phyloP scores from a whole-genome alignment of 1,284 basidiomycete species.

The Vanrija sp. region DNA sequence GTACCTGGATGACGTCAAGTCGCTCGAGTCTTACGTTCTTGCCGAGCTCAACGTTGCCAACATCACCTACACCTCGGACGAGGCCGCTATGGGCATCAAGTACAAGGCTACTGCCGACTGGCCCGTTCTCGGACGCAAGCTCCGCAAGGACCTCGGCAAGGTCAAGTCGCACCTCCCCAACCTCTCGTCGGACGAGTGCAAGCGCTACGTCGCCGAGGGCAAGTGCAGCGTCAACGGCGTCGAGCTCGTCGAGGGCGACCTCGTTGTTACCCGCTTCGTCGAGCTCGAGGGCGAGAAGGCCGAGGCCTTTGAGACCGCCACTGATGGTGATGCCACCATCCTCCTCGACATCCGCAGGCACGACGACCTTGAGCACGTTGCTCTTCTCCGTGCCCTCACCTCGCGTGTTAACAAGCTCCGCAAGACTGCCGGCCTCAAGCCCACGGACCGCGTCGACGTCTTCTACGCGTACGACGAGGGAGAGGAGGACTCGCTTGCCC shows the following conservation, averaged over 20 bases:
- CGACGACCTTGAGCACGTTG: slow-evolving; percentile 81
- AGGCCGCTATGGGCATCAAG: slow-evolving; percentile 77
- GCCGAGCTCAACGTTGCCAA: slow-evolving; percentile 95
- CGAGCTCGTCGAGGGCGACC: slow-evolving; percentile 80
- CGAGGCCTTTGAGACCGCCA: slow-evolving; percentile 72
- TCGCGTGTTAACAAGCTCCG: slow-evolving; percentile 94
- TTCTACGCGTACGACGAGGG: slow-evolving; percentile 79
- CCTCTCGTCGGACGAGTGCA: slow-evolving; percentile 78
- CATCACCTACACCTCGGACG: slow-evolving; percentile 83
- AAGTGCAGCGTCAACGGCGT: slow-evolving; percentile 86
- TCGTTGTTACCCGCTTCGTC: slow-evolving; percentile 86
- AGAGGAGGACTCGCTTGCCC: slow-evolving; percentile 61
- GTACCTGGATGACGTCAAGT: slow-evolving; percentile 82
- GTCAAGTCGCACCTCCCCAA: slow-evolving; percentile 84
- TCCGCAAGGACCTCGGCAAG: slow-evolving; percentile 86
- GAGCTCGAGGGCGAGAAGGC: slow-evolving; percentile 56
- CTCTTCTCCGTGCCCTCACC: slow-evolving; percentile 82
- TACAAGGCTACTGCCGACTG: slow-evolving; percentile 94
- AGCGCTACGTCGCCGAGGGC: slow-evolving; percentile 69
- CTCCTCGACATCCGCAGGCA: slow-evolving; percentile 85
- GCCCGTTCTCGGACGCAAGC: slow-evolving; percentile 87
- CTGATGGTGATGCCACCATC: slow-evolving; percentile 92
- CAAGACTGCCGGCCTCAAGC: slow-evolving; percentile 91
- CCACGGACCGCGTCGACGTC: slow-evolving; percentile 89
- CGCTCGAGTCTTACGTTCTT: slow-evolving; percentile 82